Conservation (phyloP, 2,329 filamentous ascomycete genomes). For the Pestalotiopsis sp. region DNA sequence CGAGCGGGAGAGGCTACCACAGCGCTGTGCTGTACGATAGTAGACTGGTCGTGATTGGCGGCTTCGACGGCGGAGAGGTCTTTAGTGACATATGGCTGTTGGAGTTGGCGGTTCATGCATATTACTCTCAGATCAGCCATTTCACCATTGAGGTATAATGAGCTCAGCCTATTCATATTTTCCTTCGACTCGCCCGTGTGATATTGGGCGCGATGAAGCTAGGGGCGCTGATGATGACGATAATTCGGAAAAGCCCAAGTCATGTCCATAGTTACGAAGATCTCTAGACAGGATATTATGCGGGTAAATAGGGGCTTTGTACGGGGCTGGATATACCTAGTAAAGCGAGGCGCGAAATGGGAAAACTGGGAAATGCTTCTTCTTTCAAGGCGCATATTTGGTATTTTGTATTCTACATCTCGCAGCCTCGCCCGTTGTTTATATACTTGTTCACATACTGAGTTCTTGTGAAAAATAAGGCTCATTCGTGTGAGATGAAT, state of each 20-base stretch:
- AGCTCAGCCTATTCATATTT: neutral
- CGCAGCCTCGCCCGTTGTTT: too few species aligned
- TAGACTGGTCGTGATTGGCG: constrained; percentile 65
- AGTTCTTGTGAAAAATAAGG: too few species aligned
- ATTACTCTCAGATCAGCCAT: constrained; percentile 75
- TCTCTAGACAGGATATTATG: neutral
- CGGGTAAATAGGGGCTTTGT: neutral
- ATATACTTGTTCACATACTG: too few species aligned
- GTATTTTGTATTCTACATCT: too few species aligned
- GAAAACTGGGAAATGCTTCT: neutral
- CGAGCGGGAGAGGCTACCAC: constrained; percentile 68
- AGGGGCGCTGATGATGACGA: neutral
- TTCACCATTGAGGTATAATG: constrained; percentile 65
- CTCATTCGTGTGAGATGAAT: too few species aligned
- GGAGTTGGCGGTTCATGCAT: constrained; percentile 70
- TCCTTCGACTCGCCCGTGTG: neutral
- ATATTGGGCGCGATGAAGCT: neutral
- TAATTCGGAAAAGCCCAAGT: neutral
- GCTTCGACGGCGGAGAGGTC: constrained; percentile 69
- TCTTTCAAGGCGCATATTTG: neutral
- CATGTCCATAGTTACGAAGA: neutral
- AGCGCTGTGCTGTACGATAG: constrained; percentile 68
- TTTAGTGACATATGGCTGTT: constrained; percentile 70
- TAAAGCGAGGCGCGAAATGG: constrained; percentile 1
- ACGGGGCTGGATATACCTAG: constrained; percentile 5